A percentile compares a stretch with the other conserved stretches of the same genome.
Conservation (phyloP, 768 basidiomycete genomes). For the Butyriboletus loyo region DNA sequence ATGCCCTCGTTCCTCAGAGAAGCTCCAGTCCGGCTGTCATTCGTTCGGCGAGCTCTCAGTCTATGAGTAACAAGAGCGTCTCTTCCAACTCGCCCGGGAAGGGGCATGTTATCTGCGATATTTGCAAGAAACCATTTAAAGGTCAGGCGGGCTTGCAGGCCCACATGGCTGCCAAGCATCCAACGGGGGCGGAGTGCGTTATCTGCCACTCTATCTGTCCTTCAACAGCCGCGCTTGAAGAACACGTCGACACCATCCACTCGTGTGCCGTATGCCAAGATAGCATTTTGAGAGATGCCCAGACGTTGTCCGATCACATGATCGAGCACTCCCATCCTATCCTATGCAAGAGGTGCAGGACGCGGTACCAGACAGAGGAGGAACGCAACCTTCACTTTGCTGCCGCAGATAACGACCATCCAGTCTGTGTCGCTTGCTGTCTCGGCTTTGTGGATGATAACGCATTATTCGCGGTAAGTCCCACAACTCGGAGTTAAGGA, state of each 20-base stretch:
- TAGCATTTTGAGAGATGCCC: constrained; percentile 27
- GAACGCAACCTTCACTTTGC: constrained; percentile 37
- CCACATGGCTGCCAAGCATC: constrained; percentile 26
- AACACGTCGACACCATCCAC: constrained; percentile 27
- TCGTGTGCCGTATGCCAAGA: constrained; percentile 29
- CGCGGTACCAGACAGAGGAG: constrained; percentile 36
- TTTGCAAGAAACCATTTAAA: constrained; percentile 25
- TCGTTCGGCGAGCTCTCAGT: constrained; percentile 19
- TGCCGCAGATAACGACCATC: constrained; percentile 36
- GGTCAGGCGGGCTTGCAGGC: constrained; percentile 20
- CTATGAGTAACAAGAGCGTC: constrained; percentile 5
- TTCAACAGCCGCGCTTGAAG: constrained; percentile 23
- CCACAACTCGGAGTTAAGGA: constrained; percentile 1
- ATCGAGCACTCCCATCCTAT: constrained; percentile 27
- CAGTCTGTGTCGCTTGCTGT: constrained; percentile 33
- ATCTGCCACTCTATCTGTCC: constrained; percentile 25
- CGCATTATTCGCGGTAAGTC: constrained; percentile 29
- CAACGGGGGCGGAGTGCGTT: constrained; percentile 16
- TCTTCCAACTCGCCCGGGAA: constrained; percentile 5
- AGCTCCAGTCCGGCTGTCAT: constrained; percentile 13
- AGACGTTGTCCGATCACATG: constrained; percentile 28
- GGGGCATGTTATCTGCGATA: constrained; percentile 12
- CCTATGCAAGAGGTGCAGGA: constrained; percentile 28
- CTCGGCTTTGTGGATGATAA: constrained; percentile 36
- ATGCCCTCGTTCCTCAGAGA: constrained; percentile 1